Conservation (phyloP, 176 grass and related monocot species). For the Melocanna baccifera region DNA sequence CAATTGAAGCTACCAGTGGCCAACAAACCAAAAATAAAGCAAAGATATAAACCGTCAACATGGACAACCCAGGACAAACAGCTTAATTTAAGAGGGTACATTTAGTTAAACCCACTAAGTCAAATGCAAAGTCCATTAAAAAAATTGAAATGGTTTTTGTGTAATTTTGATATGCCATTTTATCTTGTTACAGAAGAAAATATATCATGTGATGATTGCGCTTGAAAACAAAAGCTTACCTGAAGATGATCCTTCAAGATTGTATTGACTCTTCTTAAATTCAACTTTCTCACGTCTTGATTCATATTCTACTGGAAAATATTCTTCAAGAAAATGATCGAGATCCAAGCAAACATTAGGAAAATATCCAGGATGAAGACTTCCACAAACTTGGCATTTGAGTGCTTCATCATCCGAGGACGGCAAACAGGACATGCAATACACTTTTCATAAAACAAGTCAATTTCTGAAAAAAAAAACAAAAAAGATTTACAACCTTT, state of each 20-base stretch:
- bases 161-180: slow-evolving; percentile 4
- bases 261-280: slow-evolving; percentile 35
- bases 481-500: slow-evolving; percentile 5
- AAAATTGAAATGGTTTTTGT: neutral
- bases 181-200: slow-evolving; percentile 2
- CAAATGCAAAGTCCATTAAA: neutral
- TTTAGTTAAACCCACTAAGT: neutral
- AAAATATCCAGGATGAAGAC: slow-evolving; percentile 64
- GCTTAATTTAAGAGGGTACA: slow-evolving; percentile 4
- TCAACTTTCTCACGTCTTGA: slow-evolving; percentile 47
- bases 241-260: slow-evolving; percentile 44
- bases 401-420: slow-evolving; percentile 47
- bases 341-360: slow-evolving; percentile 86
- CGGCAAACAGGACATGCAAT: slow-evolving; percentile 66
- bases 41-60: neutral
- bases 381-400: slow-evolving; percentile 69
- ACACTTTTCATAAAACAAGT: slow-evolving; percentile 58
- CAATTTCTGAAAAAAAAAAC: neutral
- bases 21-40: neutral
- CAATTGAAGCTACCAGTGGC: neutral
- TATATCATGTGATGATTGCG: neutral
- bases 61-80: neutral
- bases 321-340: slow-evolving; percentile 80
- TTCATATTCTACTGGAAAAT: slow-evolving; percentile 71
- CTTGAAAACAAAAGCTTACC: slow-evolving; percentile 46